Base-by-base conservation (phyloP, 371 early-diverging fungal species). In the Coemansia sp. region DNA sequence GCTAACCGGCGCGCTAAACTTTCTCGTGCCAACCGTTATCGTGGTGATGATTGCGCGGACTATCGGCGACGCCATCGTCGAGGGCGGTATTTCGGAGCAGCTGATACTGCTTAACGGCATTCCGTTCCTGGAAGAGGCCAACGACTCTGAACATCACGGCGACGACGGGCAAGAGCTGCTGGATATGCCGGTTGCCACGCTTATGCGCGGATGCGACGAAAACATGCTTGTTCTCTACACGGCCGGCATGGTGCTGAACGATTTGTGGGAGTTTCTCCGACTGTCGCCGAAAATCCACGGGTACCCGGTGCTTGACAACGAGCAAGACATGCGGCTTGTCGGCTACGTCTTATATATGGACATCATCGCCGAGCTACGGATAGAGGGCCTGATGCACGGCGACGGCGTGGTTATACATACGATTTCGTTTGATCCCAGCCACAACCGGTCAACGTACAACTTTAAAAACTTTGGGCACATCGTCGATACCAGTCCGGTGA, bases 11-110 rank as follows among this genome's bases (percentile, higher is more conserved):
- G 92, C 92, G 6, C 80, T 95, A 36, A 89, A 88, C 34, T 94
- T 92, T 64, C 90, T 95, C 52, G 81, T 98, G 39, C 98, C 97
- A 0, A 88, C 93, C 5, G 93, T 96, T 96, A 88, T 96, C 60
- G 86, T 90, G 8, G 81, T 97, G 40, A 91, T 96, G 88, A 84
- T 91, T 4, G 88, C 95, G 10, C 91, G 92, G 58, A 88, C 92
- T 64, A 88, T 92, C 3, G 95, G 89, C 16, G 96, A 96, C 66
- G 81, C 83, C 50, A 86, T 96, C 73, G 68, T 72, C 36, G 81
- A 83, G 49, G 92, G 91, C 31, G 94, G 93, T 4, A 91, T 96
- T 49, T 87, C 93, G 38, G 94, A 95, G 67, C 87, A 88, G 16
- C 82, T 88, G 35, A 95, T 98, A 62, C 82, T 85, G 40, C 79